Percentiles rank a stretch among this genome's conserved stretches.
Evolutionary conservation across 345 rosid genomes (phyloP).

Genomic region (Eucalyptus globulus): DNA sequence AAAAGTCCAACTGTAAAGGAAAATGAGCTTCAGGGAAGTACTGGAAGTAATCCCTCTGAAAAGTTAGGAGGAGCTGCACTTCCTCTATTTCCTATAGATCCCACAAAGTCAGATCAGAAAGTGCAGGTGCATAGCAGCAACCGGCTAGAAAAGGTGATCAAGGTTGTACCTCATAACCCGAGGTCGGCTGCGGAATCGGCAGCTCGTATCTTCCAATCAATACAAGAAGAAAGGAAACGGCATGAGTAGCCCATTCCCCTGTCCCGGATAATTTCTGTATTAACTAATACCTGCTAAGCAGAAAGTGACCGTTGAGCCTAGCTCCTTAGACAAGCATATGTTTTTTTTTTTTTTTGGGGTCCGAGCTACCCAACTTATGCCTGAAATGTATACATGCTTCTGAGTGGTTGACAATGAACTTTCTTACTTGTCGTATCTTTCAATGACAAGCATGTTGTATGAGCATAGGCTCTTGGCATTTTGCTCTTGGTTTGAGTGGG

Average conservation of each 20-base stretch:
- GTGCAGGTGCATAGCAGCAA: slow-evolving; percentile 4
- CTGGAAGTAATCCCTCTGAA: slow-evolving; percentile 36
- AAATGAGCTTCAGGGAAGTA: slow-evolving; percentile 31
- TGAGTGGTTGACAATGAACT: not conserved
- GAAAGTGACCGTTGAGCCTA: not conserved
- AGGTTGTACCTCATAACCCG: slow-evolving; percentile 73
- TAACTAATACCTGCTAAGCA: not conserved
- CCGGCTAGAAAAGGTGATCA: slow-evolving; percentile 47
- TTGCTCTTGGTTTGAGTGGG: not conserved
- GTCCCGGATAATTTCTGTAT: not conserved
- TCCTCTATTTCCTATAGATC: slow-evolving; percentile 1
- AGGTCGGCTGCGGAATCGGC: slow-evolving; percentile 73
- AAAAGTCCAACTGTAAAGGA: slow-evolving; percentile 16
- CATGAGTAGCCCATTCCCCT: not conserved
- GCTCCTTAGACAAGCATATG: not conserved
- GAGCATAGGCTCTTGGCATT: not conserved
- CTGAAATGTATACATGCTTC: not conserved
- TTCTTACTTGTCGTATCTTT: not conserved
- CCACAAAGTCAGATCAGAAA: not conserved
- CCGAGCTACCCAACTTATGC: not conserved
- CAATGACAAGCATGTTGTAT: not conserved
- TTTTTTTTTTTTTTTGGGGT: not conserved
- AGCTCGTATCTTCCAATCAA: slow-evolving; percentile 80
- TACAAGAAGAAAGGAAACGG: slow-evolving; percentile 63
- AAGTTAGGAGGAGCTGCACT: slow-evolving; percentile 9